Conservation (phyloP, 495 filamentous ascomycete genomes). For the Glarea lozoyensis region DNA sequence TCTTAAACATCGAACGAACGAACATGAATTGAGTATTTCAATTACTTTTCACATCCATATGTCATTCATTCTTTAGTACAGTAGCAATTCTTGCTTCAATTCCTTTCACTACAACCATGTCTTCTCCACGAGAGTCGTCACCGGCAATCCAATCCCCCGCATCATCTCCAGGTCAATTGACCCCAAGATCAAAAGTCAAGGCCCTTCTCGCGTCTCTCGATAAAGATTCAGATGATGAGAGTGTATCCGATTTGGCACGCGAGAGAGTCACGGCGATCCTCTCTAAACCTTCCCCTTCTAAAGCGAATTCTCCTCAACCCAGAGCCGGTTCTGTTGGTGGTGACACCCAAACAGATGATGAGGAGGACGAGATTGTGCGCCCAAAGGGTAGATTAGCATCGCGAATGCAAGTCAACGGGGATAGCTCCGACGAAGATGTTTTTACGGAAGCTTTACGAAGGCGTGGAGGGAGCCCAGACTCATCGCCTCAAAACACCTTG, state of each 20-base stretch:
- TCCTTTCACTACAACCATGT: constrained; percentile 26
- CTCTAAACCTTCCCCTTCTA: constrained; percentile 6
- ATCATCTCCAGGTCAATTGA: constrained; percentile 34
- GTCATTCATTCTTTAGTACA: constrained; percentile 2
- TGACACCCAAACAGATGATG: constrained; percentile 22
- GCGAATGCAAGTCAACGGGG: constrained; percentile 43
- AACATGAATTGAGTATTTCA: constrained; percentile 9
- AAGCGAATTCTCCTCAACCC: constrained; percentile 8
- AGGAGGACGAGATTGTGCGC: constrained; percentile 43
- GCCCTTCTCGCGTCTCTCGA: constrained; percentile 58
- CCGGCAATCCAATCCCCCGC: constrained; percentile 20
- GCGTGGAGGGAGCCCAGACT: constrained; percentile 20
- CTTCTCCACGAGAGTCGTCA: constrained; percentile 32
- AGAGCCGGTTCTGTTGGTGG: background rate
- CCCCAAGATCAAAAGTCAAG: constrained; percentile 61
- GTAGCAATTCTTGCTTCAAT: constrained; percentile 1
- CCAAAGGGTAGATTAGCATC: constrained; percentile 66
- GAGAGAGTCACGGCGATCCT: constrained; percentile 10
- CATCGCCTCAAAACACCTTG: constrained; percentile 8
- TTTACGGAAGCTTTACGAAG: constrained; percentile 2
- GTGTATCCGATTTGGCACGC: constrained; percentile 8
- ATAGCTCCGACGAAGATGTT: constrained; percentile 16
- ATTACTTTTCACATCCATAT: constrained; percentile 4
- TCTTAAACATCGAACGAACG: constrained; percentile 2
- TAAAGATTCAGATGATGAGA: constrained; percentile 30